Evolutionary conservation across 306 rosid species (phyloP), one percentile per base, ranked within the genome.

Genomic region (Betula pendula): DNA sequence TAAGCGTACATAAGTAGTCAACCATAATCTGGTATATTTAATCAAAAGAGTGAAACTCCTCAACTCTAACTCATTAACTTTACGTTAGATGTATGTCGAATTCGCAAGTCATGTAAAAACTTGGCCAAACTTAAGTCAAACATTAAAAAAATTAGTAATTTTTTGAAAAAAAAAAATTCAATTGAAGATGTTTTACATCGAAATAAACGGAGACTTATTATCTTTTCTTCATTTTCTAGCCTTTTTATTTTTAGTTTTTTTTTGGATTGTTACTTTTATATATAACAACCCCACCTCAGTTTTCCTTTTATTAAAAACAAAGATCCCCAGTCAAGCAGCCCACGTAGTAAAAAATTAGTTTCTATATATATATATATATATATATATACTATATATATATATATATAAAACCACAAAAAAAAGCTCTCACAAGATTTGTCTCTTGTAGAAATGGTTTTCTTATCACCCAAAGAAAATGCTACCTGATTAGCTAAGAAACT

Each of bases 381-480:
- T 27, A 42, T 2, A 2, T 16, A 20, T 42, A 60, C n/a, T 43
- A 22, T 38, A 10, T 19, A 35, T 6, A 19, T 45, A 19, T 20
- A 20, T 7, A 25, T 13, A 68, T 62, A 70, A 40, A n/a, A n/a
- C n/a, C n/a, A n/a, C n/a, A n/a, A n/a, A n/a, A 11, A 65, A 80
- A 80, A 50, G 72, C 84, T 86, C 72, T 88, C 86, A 20, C 1
- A 19, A 52, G 71, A 67, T 71, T 77, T 72, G 88, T 80, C 84
- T 72, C 45, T 76, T 71, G 63, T 74, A 70, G 65, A 51, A 63
- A 82, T n/a, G 19, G 8, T 56, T 70, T n/a, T 53, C 12, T 15
- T 47, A n/a, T 47, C 70, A 13, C 87, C 81, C 76, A 75, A 56
- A 68, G 45, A 56, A 70, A 76, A 71, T 40, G 75, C 73, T 40